These are phyloP conservation scores for Cornus florida DNA, from an alignment of 148 eudicot species.

Conservation along the genomic window DNA sequence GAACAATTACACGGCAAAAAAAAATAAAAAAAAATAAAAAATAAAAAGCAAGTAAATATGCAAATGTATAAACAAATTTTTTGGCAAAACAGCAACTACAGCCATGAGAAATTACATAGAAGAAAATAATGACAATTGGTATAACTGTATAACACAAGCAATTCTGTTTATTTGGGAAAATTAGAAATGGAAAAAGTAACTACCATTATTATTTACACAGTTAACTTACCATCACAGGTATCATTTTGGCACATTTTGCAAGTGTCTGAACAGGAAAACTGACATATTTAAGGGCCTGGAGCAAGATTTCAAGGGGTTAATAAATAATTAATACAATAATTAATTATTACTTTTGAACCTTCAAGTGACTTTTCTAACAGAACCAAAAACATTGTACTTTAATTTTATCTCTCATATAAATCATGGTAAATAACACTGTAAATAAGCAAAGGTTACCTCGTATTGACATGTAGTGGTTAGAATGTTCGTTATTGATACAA, in stretches of 20 bases:
- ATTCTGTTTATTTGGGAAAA: background rate
- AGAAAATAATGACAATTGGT: background rate
- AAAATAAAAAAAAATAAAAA: no score
- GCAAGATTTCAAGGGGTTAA: background rate
- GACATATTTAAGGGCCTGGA: conserved; percentile 94
- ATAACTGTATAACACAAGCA: background rate
- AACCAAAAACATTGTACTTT: background rate
- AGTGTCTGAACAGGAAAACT: conserved; percentile 96
- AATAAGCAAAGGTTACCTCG: conserved; percentile 52
- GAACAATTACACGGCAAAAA: no score
- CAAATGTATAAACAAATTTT: no score
- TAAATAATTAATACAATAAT: no score
- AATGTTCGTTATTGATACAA: conserved; percentile 87
- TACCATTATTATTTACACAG: background rate
- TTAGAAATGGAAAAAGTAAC: background rate
- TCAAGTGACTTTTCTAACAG: background rate
- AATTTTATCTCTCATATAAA: background rate
- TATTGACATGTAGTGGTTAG: conserved; percentile 97
- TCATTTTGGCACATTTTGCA: conserved; percentile 97
- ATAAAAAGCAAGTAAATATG: no score
- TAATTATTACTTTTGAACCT: no score
- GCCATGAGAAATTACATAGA: background rate
- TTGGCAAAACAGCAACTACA: no score
- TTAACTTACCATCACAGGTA: conserved; percentile 88
- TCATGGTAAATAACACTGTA: background rate